A percentile compares a stretch with the other conserved stretches of the same genome.
Conservation (phyloP, 2,329 filamentous ascomycete species). For the Alternaria infectoria region DNA sequence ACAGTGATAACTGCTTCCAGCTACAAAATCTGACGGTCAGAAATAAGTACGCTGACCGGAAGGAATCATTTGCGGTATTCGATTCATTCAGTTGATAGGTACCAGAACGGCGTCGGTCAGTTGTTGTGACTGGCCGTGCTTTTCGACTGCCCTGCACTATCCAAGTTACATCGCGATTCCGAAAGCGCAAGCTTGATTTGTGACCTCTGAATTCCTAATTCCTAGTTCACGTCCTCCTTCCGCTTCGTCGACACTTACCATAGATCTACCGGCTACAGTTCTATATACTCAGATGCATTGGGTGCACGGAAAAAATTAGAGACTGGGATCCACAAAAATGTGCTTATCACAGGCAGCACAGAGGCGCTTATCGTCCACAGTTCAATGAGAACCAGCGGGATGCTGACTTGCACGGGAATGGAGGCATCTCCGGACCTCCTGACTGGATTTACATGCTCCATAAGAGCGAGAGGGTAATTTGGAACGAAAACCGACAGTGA, state of each 20-base stretch:
- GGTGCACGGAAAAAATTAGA: constrained; percentile 19
- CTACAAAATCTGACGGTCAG: not conserved
- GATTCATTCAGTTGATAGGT: not conserved
- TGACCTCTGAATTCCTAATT: not conserved
- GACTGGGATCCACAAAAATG: not conserved
- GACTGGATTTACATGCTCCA: constrained; percentile 39
- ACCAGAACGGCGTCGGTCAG: not conserved
- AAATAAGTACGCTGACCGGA: not conserved
- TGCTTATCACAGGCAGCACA: constrained; percentile 32
- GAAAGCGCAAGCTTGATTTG: not conserved
- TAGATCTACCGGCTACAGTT: constrained; percentile 12
- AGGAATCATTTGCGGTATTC: not conserved
- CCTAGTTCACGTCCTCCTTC: not conserved
- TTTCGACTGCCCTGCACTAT: not conserved
- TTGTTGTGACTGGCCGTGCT: not conserved
- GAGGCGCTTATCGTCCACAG: constrained; percentile 44
- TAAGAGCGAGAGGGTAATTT: not conserved
- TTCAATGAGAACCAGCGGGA: constrained; percentile 21
- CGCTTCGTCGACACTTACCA: not conserved
- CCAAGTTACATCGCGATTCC: not conserved
- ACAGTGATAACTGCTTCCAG: constrained; percentile 7
- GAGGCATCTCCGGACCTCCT: constrained; percentile 46
- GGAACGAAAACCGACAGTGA: not conserved
- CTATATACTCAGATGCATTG: not conserved
- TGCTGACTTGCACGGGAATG: constrained; percentile 31